Evolutionary conservation across 2,329 filamentous ascomycete species (phyloP).

Genomic region (Neodidymelliopsis sp.): DNA sequence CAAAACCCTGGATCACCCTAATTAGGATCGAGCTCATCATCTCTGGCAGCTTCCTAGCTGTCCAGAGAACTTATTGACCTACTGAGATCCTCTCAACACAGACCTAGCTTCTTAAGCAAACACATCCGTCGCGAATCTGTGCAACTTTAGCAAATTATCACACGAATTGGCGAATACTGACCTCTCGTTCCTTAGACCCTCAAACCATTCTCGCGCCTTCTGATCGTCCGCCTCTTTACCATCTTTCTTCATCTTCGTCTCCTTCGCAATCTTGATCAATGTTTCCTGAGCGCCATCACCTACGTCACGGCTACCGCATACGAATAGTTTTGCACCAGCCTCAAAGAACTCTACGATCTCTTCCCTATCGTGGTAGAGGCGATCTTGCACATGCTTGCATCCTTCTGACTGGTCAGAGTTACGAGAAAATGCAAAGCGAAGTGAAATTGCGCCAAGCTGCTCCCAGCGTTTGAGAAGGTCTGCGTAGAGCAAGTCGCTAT

Average conservation of each 20-base stretch:
- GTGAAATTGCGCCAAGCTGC: slow-evolving; percentile 64
- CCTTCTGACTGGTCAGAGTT: slow-evolving; percentile 53
- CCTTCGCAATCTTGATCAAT: slow-evolving; percentile 54
- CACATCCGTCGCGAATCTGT: slow-evolving; percentile 57
- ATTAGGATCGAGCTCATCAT: too few relatives aligned
- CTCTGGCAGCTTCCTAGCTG: too few relatives aligned
- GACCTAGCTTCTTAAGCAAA: slow-evolving; percentile 39
- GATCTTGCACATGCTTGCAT: slow-evolving; percentile 62
- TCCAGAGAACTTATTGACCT: too few relatives aligned
- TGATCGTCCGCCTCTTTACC: slow-evolving; percentile 50
- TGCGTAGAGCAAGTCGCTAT: slow-evolving; percentile 66
- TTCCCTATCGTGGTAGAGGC: slow-evolving; percentile 57
- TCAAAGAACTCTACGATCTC: slow-evolving; percentile 57
- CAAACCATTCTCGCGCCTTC: slow-evolving; percentile 56
- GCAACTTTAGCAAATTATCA: too few relatives aligned
- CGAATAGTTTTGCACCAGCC: slow-evolving; percentile 64
- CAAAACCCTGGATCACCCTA: too few relatives aligned
- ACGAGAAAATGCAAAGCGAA: slow-evolving; percentile 68
- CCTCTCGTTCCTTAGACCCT: slow-evolving; percentile 54
- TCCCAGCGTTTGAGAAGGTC: slow-evolving; percentile 68
- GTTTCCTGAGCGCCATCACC: slow-evolving; percentile 55
- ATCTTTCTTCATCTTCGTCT: slow-evolving; percentile 49
- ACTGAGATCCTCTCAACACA: too few relatives aligned
- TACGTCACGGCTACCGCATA: slow-evolving; percentile 66
- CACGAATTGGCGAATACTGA: too few relatives aligned